Percentiles rank a stretch among this genome's conserved stretches.
These are phyloP conservation scores for Saccharomycopsis selenospora DNA, from an alignment of 805 yeast genomes.

Conservation along the genomic window DNA sequence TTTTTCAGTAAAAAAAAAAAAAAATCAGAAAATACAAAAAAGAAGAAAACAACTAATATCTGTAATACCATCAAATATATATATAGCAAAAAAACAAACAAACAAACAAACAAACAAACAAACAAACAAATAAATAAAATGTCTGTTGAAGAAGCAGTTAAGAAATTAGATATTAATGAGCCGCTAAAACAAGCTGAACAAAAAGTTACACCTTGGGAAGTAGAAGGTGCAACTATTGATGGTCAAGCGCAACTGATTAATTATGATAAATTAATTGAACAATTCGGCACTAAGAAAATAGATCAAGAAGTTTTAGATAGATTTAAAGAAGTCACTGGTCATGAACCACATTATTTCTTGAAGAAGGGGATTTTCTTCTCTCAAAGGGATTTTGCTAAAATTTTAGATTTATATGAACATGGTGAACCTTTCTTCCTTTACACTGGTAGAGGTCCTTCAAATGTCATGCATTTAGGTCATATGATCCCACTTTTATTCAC, in stretches of 20 bases:
- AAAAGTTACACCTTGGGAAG: conserved; percentile 94
- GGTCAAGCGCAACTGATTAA: conserved; percentile 89
- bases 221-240: conserved; percentile 95
- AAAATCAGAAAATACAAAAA: no score
- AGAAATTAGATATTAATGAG: background rate
- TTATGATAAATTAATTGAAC: conserved; percentile 77
- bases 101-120: background rate
- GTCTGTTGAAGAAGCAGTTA: conserved; percentile 1
- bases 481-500: conserved; percentile 94
- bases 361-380: conserved; percentile 89
- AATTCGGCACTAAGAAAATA: conserved; percentile 80
- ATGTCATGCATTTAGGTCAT: conserved; percentile 94
- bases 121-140: background rate
- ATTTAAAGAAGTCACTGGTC: conserved; percentile 79
- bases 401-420: conserved; percentile 83
- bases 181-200: conserved; percentile 36
- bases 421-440: conserved; percentile 93
- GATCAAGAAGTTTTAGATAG: conserved; percentile 63
- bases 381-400: conserved; percentile 74
- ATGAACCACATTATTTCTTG: conserved; percentile 81
- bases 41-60: no score
- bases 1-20: no score
- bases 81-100: no score
- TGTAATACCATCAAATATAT: no score
- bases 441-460: conserved; percentile 97